Conservation (phyloP, 352 stramenopile genomes). For the Globisporangium irregulare region DNA sequence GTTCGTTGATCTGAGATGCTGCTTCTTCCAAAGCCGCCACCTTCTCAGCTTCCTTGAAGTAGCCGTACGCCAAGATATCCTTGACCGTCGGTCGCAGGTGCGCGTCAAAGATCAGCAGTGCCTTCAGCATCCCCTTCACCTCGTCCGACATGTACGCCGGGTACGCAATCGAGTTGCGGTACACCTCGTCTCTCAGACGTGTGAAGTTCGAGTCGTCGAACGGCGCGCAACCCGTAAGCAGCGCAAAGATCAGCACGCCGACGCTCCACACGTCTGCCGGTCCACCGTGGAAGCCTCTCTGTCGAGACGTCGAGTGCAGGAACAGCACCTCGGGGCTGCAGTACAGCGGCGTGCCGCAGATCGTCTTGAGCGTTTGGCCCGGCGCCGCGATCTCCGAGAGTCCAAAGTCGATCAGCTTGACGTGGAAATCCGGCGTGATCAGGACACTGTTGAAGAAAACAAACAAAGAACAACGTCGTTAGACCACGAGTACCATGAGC, state of each 20-base stretch:
- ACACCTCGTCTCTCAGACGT: conserved; percentile 58
- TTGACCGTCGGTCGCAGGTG: conserved; percentile 51
- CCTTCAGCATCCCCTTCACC: conserved; percentile 63
- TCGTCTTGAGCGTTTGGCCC: conserved; percentile 63
- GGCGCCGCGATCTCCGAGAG: conserved; percentile 86
- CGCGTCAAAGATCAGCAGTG: conserved; percentile 60
- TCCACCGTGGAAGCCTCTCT: conserved; percentile 50
- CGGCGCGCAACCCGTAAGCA: conserved; percentile 77
- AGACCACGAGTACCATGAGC: too few relatives aligned
- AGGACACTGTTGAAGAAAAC: conserved; percentile 65
- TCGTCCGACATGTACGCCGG: conserved; percentile 57
- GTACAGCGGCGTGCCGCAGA: conserved; percentile 81
- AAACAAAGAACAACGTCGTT: not conserved
- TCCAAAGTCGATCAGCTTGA: conserved; percentile 97
- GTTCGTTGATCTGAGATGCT: not conserved
- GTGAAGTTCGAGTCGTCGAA: conserved; percentile 80
- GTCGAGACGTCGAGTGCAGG: conserved; percentile 37
- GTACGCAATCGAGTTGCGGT: conserved; percentile 67
- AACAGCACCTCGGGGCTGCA: conserved; percentile 80
- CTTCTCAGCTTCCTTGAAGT: conserved; percentile 33
- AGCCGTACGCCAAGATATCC: conserved; percentile 61
- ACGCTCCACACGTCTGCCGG: conserved; percentile 80
- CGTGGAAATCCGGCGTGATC: conserved; percentile 86
- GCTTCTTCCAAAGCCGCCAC: not conserved
- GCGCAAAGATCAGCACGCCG: conserved; percentile 75